Base-by-base conservation (phyloP, 2,329 filamentous ascomycete genomes). In the Fonsecaea monophora region DNA sequence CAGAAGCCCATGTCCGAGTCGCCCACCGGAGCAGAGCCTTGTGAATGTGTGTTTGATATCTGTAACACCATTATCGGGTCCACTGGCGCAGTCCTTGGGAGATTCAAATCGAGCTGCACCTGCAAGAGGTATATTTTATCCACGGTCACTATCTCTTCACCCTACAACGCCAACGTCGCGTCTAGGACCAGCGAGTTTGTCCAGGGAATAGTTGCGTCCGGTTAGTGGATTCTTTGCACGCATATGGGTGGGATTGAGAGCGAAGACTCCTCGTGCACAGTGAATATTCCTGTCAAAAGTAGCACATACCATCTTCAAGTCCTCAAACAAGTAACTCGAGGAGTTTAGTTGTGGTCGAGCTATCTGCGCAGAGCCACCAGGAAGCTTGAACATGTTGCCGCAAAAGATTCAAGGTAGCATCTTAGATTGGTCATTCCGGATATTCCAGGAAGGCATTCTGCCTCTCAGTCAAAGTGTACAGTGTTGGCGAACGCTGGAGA, bases 361-460 rank as follows among this genome's bases (percentile, higher is more conserved):
- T 34, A 35, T 18, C 30, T 40, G 35, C 42, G 35, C 25, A 57
- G 40, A 8, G 15, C 15, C 12, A 35, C 55, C 15, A 57, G 55
- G 35, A 30, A 18, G n/a, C 30, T 21, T 40, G 35, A 8, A 40
- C 40, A 30, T 18, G 40, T 57, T 2, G 18, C 55, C 15, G 21
- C 35, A 3, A 57, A 35, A 12, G 55, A 37, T 37, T 21, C 35
- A 7, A 57, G 55, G 35, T 57, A 57, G 32, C 30, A 10, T 57
- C 32, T 10, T 3, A 57, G 21, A 37, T 56, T 56, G 12, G 54
- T n/a, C 18, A 21, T 40, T 57, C 55, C 21, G 30, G 21, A 15
- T 35, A 57, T 13, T 13, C 18, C 6, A 57, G 32, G 15, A 57
- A 37, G 32, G 15, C 15, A 18, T 30, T 37, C 5, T 57, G 55